Evolutionary conservation across 2,329 filamentous ascomycete species (phyloP), one percentile per base, ranked within the genome.

Genomic region (Sporothrix phasma): DNA sequence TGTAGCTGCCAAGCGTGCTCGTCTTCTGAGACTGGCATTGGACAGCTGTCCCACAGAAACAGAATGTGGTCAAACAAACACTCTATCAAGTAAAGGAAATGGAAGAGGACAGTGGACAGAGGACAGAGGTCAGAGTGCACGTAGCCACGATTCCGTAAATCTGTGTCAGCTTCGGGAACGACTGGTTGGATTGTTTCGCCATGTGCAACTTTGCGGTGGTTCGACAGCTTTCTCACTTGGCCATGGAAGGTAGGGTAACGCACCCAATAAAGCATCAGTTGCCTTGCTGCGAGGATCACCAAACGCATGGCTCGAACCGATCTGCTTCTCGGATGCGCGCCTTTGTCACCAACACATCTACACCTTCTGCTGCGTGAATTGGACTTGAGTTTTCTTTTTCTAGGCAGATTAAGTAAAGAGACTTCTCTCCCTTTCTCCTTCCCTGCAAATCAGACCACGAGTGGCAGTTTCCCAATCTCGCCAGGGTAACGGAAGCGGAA

Each of bases 131-230:
- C 51, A 19, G n/a, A 17, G 8, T 47, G 10, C 46, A 34, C 26
- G 24, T 60, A 60, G 56, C 19, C 41, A 60, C 22, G 13, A n/a
- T 43, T 24, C 56, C 56, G 39, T 45, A 60, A 46, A 11, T 29
- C 8, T 59, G 56, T 59, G 56, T 39, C 41, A n/a, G 24, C 26
- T 34, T 26, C 22, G 13, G 56, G 26, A 31, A 46, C 37, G 10
- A 22, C 24, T 45, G 39, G 41, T 8, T 31, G n/a, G 24, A 43
- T 17, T 46, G 41, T 60, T 34, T 60, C 41, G 56, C 54, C 15
- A 58, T 58, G 54, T 58, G 37, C 54, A 58, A 58, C 54, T 43
- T 31, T 29, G 51, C 31, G n/a, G 51, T 39, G 51, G 51, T 56
- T 37, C 39, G 51, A 56, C 51, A 56, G 31, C n/a, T 39, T 56